Conservation (phyloP, 1,284 basidiomycete genomes). For the Leucoagaricus sp. region DNA sequence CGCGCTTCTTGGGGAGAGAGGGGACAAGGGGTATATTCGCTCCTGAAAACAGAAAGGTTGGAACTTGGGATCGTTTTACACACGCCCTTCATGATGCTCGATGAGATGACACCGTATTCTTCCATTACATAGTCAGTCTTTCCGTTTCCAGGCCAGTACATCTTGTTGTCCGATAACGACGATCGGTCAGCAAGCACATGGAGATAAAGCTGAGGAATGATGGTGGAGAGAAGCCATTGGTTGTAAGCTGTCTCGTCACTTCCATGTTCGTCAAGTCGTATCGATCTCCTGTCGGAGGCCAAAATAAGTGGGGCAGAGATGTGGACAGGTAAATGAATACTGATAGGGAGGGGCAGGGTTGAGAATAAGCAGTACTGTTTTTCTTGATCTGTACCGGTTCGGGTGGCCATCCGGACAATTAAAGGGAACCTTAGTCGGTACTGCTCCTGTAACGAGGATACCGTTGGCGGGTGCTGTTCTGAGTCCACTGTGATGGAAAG, state of each 20-base stretch:
- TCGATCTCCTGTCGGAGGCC: conserved; percentile 34
- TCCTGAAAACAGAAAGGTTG: neutral
- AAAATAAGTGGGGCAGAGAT: conserved; percentile 15
- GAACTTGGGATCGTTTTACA: conserved; percentile 19
- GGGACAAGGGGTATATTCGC: conserved; percentile 16
- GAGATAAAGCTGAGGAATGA: conserved; percentile 38
- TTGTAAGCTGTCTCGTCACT: conserved; percentile 40
- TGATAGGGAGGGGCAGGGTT: conserved; percentile 32
- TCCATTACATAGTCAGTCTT: neutral
- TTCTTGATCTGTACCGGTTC: neutral
- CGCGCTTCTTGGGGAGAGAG: conserved; percentile 20
- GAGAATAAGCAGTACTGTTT: conserved; percentile 31
- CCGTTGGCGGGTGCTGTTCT: neutral
- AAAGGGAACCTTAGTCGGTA: conserved; percentile 14
- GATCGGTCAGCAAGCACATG: conserved; percentile 34
- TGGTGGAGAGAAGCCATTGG: conserved; percentile 38
- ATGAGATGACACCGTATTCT: neutral
- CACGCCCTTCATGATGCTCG: conserved; percentile 22
- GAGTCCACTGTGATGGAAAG: neutral
- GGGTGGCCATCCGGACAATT: conserved; percentile 3
- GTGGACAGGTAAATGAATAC: conserved; percentile 33
- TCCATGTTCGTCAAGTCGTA: conserved; percentile 37
- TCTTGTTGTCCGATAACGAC: conserved; percentile 20
- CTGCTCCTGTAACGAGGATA: conserved; percentile 6
- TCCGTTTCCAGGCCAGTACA: conserved; percentile 31